Conservation (phyloP, 164 flowering plant genomes). For the Cinnamomum micranthum region DNA sequence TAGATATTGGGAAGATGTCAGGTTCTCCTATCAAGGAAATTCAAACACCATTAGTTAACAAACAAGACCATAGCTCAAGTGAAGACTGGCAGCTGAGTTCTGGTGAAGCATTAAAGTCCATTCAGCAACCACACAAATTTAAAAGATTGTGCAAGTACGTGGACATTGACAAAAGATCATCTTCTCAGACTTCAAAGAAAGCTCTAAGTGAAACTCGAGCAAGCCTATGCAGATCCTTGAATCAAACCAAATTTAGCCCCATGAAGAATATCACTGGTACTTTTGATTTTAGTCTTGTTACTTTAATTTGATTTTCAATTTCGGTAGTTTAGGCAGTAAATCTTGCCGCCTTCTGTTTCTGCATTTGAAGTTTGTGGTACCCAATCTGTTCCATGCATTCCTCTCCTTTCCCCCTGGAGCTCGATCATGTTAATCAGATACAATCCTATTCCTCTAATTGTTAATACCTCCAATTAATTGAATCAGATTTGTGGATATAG, state of each 20-base stretch:
- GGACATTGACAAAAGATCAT: constrained; percentile 21
- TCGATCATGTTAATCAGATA: not conserved
- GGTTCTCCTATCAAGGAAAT: constrained; percentile 23
- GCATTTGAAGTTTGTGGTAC: not conserved
- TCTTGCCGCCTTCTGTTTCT: not conserved
- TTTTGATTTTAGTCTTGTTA: not conserved
- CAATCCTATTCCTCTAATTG: not conserved
- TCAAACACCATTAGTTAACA: constrained; percentile 31
- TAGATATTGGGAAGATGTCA: not conserved
- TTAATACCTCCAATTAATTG: not conserved
- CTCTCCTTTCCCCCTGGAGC: not conserved
- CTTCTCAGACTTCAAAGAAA: constrained; percentile 17
- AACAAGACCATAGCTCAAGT: constrained; percentile 38
- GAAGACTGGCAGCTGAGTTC: constrained; percentile 60
- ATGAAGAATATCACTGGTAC: constrained; percentile 39
- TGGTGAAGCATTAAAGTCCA: constrained; percentile 42
- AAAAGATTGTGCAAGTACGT: constrained; percentile 74
- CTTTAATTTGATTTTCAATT: not conserved
- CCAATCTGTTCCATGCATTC: not conserved
- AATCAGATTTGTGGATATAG: not conserved
- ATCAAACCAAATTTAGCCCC: constrained; percentile 15
- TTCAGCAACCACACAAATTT: constrained; percentile 43
- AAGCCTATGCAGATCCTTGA: constrained; percentile 22
- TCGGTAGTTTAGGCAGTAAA: not conserved
- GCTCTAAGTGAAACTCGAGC: constrained; percentile 6